Conservation (phyloP, 768 basidiomycete species). For the Termitomyces sp. region DNA sequence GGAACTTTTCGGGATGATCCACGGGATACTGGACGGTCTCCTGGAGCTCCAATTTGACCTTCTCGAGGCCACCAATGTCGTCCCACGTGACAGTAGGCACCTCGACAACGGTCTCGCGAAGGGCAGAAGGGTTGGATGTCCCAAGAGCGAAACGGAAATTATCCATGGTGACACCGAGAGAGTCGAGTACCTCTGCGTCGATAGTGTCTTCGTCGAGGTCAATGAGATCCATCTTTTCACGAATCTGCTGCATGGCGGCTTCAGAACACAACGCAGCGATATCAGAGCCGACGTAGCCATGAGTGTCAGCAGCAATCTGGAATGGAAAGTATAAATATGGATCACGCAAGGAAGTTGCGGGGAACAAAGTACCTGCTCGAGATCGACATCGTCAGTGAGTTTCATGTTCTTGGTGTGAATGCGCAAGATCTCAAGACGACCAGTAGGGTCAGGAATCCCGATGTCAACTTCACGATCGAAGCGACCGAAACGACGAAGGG, state of each 20-base stretch:
- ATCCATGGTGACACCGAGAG: constrained; percentile 99
- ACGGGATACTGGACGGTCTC: constrained; percentile 99
- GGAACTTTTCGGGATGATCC: constrained; percentile 99
- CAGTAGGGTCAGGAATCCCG: constrained; percentile 98
- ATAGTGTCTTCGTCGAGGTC: constrained; percentile 97
- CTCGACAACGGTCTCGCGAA: constrained; percentile 98
- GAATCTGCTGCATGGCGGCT: constrained; percentile 99
- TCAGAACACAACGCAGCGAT: constrained; percentile 96
- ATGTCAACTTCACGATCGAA: constrained; percentile 99
- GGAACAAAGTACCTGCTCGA: constrained; percentile 67
- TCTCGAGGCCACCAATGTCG: constrained; percentile 98
- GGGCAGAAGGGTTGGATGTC: constrained; percentile 94
- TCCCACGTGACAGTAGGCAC: constrained; percentile 98
- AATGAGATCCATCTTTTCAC: constrained; percentile 99
- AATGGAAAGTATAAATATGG: constrained; percentile 4
- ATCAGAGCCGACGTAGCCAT: constrained; percentile 99
- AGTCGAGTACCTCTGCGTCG: constrained; percentile 98
- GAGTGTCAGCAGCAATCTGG: constrained; percentile 97
- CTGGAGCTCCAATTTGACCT: constrained; percentile 98
- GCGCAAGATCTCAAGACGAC: constrained; percentile 96
- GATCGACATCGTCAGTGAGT: constrained; percentile 90
- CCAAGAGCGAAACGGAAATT: constrained; percentile 99
- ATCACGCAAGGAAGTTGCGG: background rate
- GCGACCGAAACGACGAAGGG: constrained; percentile 96
- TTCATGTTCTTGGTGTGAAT: constrained; percentile 99